Percentiles rank a stretch among this genome's conserved stretches.
phyloP scores from a whole-genome alignment of 1,139 yeast species.

The Arxiozyma heterogenica region DNA sequence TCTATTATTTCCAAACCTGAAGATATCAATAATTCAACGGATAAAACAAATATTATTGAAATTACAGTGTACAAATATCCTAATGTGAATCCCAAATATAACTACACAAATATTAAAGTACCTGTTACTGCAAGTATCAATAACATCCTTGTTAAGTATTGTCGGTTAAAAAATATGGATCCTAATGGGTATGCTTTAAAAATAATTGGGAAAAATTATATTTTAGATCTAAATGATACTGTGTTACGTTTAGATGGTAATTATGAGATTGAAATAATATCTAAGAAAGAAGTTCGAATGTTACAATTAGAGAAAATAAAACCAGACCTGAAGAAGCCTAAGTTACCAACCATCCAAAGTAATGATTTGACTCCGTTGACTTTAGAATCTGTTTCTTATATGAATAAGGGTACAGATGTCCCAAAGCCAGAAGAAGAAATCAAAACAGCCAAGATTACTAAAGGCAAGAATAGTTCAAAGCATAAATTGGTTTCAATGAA shows the following conservation, averaged over 20 bases:
- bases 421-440: conserved; percentile 1
- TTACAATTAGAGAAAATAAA: conserved; percentile 23
- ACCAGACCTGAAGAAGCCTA: conserved; percentile 22
- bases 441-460: neutral
- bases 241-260: conserved; percentile 33
- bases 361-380: conserved; percentile 29
- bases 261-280: conserved; percentile 24
- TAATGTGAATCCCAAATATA: conserved; percentile 21
- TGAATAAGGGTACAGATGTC: conserved; percentile 10
- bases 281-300: conserved; percentile 27
- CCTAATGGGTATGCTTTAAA: conserved; percentile 31
- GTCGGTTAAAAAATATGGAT: conserved; percentile 29
- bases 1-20: conserved; percentile 28
- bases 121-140: conserved; percentile 30
- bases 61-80: conserved; percentile 32
- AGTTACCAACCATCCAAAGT: conserved; percentile 29
- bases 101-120: conserved; percentile 26
- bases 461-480: conserved; percentile 10
- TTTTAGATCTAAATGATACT: conserved; percentile 32
- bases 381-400: conserved; percentile 19
- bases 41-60: conserved; percentile 19
- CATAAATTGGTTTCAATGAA: conserved; percentile 19
- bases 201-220: conserved; percentile 23
- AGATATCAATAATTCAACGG: conserved; percentile 15
- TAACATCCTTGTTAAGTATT: conserved; percentile 30